Conservation (phyloP, 176 grass and related monocot genomes). For the Leersia perrieri region DNA sequence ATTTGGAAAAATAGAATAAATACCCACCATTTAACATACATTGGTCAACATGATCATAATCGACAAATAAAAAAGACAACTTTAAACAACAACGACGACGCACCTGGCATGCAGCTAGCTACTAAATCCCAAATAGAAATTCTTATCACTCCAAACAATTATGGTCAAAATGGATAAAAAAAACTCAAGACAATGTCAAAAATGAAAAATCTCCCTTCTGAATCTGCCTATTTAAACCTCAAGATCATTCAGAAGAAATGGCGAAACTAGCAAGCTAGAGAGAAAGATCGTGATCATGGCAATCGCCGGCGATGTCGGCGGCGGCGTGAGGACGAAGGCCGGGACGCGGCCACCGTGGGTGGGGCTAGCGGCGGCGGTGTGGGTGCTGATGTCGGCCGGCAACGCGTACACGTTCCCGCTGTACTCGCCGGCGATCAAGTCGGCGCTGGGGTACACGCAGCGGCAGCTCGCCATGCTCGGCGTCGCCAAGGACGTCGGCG, state of each 20-base stretch:
- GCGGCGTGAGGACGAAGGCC: conserved; percentile 36
- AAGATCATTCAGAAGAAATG: not conserved
- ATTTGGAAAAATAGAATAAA: not conserved
- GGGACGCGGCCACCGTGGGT: conserved; percentile 71
- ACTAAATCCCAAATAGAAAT: not conserved
- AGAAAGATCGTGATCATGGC: not conserved
- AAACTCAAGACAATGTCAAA: not conserved
- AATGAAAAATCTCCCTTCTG: not conserved
- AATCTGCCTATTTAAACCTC: not conserved
- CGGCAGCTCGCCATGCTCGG: conserved; percentile 62
- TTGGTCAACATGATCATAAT: not conserved
- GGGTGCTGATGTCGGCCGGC: conserved; percentile 67
- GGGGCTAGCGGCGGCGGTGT: conserved; percentile 61
- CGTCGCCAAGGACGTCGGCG: conserved; percentile 71
- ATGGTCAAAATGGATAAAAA: not conserved
- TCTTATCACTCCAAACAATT: not conserved
- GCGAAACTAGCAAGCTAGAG: not conserved
- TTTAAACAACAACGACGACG: not conserved
- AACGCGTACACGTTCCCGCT: conserved; percentile 69
- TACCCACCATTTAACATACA: not conserved
- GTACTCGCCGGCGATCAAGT: conserved; percentile 55
- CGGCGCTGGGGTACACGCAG: conserved; percentile 45
- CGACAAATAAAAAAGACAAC: not conserved
- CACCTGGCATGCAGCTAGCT: not conserved
- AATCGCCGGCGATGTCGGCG: not conserved